These are phyloP conservation scores for Arthroderma sp. DNA, from an alignment of 2,329 filamentous ascomycete species.

Conservation along the genomic window DNA sequence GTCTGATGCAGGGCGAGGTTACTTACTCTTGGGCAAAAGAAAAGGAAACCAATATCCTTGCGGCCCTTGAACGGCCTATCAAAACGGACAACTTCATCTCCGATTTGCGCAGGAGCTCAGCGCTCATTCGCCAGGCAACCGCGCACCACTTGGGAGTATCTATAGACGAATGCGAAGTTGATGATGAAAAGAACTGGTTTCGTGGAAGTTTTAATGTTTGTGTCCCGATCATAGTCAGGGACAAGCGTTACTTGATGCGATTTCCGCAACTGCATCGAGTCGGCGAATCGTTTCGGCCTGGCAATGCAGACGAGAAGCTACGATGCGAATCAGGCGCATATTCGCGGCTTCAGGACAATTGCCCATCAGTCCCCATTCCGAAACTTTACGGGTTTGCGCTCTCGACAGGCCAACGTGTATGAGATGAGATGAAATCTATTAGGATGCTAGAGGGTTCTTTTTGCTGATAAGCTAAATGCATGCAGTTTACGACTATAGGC, in stretches of 20 bases:
- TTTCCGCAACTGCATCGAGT: constrained; percentile 7
- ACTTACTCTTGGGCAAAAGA: constrained; percentile 3
- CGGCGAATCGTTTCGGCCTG: constrained; percentile 7
- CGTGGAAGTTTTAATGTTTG: constrained; percentile 27
- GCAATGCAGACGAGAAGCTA: constrained; percentile 9
- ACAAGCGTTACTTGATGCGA: constrained; percentile 5
- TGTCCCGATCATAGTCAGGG: constrained; percentile 10
- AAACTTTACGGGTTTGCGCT: constrained; percentile 11
- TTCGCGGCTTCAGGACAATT: constrained; percentile 7
- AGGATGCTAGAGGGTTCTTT: background rate
- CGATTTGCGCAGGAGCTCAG: constrained; percentile 1
- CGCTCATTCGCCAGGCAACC: constrained; percentile 4
- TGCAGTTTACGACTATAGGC: constrained; percentile 6
- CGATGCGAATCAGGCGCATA: constrained; percentile 9
- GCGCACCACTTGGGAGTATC: constrained; percentile 10
- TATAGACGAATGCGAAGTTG: constrained; percentile 3
- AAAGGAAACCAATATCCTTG: constrained; percentile 3
- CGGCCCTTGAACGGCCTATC: background rate
- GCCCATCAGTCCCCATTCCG: constrained; percentile 10
- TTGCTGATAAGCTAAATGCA: background rate
- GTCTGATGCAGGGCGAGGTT: background rate
- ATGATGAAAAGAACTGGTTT: constrained; percentile 11
- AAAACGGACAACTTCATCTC: background rate
- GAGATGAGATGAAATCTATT: background rate
- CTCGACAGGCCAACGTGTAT: constrained; percentile 10